Base-by-base conservation (phyloP, 192 early-diverging fungal species). In the Pilaira anomala region DNA sequence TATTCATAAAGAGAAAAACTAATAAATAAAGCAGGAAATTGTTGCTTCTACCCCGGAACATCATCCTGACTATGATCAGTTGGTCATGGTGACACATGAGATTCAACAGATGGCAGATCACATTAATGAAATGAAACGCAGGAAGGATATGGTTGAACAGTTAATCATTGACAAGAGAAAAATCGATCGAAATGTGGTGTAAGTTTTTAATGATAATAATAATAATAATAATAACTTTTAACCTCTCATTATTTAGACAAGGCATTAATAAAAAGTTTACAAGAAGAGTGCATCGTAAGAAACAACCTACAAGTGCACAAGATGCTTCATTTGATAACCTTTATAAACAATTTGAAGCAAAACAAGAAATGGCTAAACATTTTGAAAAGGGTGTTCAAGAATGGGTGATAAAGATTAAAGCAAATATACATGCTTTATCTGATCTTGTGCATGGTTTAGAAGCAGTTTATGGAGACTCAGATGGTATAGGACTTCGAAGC, bases 121-220 rank as follows among this genome's bases (percentile, higher is more conserved):
- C 29, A 92, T 94, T 62, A 94, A 94, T 75, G 85, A 89, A 42
- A 85, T 91, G 22, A 94, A 94, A 67, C 82, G 85, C 53, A 80
- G 91, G n/a, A 92, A 91, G 63, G 92, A 91, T 71, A 87, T 91
- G 55, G 87, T 92, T 4, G 89, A 92, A 51, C 89, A 90, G 67
- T 88, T 91, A 67, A 87, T 93, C 1, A 86, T 87, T 21, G 82
- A 81, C 18, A 89, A 88, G 54, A 80, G 80, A 42, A 82, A 78
- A 60, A 69, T 75, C 3, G 90, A 93, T 66, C 77, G 85, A 3
- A 80, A 88, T 83, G 83, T 75, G 49, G 73, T 75, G 73, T 75
- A 75, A 67, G 73, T 73, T 45, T 8, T 36, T 29, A 39, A 14
- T 59, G 22, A 22, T 12, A 16, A 30, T 52, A 42, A 53, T 8